Conservation (phyloP, 1,139 yeast genomes). For the Pichia sp. region DNA sequence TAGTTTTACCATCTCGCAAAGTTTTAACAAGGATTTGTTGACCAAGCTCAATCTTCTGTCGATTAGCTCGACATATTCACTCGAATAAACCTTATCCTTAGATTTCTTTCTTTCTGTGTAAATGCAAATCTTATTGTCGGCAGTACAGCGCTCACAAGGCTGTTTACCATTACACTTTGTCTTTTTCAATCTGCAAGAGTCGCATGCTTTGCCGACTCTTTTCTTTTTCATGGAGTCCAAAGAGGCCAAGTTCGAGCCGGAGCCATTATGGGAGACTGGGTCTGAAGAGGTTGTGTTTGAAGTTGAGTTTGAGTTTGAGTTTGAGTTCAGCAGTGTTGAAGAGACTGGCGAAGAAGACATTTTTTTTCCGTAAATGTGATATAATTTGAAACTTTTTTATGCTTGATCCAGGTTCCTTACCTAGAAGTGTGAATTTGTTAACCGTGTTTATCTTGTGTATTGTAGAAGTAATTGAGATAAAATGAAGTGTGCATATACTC, state of each 20-base stretch:
- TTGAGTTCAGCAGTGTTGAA: slow-evolving; percentile 1
- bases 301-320: background rate
- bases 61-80: slow-evolving; percentile 64
- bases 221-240: slow-evolving; percentile 44
- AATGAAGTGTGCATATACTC: background rate
- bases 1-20: slow-evolving; percentile 36
- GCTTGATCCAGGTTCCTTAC: background rate
- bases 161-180: slow-evolving; percentile 71
- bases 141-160: slow-evolving; percentile 66
- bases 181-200: slow-evolving; percentile 70
- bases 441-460: background rate
- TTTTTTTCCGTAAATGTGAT: background rate
- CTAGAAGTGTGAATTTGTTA: background rate
- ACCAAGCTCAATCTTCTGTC: slow-evolving; percentile 64
- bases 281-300: slow-evolving; percentile 45
- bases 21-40: slow-evolving; percentile 47
- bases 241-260: background rate
- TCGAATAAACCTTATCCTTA: slow-evolving; percentile 58
- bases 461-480: background rate
- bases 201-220: slow-evolving; percentile 79
- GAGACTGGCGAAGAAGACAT: slow-evolving; percentile 2
- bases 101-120: slow-evolving; percentile 64
- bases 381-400: background rate
- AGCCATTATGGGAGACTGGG: background rate
- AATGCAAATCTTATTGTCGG: slow-evolving; percentile 71